Percentiles rank a stretch among this genome's conserved stretches.
These are phyloP conservation scores for Sicyos edulis DNA, from an alignment of 306 rosid species.

Conservation along the genomic window DNA sequence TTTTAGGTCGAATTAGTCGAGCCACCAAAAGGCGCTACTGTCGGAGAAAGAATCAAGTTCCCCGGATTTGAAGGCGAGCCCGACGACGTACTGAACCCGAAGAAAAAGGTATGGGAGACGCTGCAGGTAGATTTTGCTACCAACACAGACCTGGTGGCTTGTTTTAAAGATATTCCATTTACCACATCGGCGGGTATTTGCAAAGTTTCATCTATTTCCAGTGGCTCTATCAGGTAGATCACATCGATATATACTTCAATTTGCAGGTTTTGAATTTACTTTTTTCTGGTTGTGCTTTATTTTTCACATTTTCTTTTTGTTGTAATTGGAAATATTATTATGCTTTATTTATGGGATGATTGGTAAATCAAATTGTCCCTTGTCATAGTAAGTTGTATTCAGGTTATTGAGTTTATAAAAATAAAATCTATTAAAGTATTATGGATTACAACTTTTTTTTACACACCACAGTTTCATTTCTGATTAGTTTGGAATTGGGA, in stretches of 20 bases:
- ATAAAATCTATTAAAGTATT: not conserved
- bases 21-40: conserved; percentile 60
- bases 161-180: conserved; percentile 63
- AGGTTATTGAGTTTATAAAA: not conserved
- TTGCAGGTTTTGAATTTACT: conserved; percentile 16
- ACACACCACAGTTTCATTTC: no score
- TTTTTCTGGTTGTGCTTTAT: not conserved
- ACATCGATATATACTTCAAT: not conserved
- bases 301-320: not conserved
- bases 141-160: conserved; percentile 54
- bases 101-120: conserved; percentile 91
- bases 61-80: conserved; percentile 67
- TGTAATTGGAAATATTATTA: conserved; percentile 3
- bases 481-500: no score
- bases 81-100: conserved; percentile 72
- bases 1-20: conserved; percentile 78
- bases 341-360: conserved; percentile 1
- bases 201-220: conserved; percentile 55
- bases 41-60: conserved; percentile 70
- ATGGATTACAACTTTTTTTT: no score
- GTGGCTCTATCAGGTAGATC: conserved; percentile 55
- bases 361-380: not conserved
- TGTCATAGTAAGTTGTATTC: not conserved
- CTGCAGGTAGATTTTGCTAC: conserved; percentile 69
- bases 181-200: conserved; percentile 83